phyloP scores from a whole-genome alignment of 2,329 filamentous ascomycete genomes.

The Bipolaris zeicola region DNA sequence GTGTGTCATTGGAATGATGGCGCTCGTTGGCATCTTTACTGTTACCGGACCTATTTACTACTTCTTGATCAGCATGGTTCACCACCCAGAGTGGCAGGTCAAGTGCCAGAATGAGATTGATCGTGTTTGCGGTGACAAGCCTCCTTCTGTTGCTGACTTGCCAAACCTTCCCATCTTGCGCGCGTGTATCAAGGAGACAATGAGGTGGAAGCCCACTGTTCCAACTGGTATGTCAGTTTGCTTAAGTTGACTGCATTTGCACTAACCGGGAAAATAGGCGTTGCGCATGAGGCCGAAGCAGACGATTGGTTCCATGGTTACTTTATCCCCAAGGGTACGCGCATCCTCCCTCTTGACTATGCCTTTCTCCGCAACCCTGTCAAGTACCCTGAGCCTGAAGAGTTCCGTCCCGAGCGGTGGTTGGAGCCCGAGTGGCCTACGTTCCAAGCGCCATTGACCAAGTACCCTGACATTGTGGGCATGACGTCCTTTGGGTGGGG shows the following conservation, averaged over 20 bases:
- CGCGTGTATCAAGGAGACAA: constrained; percentile 55
- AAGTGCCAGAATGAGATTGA: constrained; percentile 46
- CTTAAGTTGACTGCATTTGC: constrained; percentile 10
- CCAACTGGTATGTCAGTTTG: constrained; percentile 43
- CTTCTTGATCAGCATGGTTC: constrained; percentile 46
- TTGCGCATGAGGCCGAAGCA: constrained; percentile 58
- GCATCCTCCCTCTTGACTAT: constrained; percentile 45
- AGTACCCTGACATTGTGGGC: constrained; percentile 66
- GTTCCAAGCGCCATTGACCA: constrained; percentile 67
- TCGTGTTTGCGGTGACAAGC: constrained; percentile 30
- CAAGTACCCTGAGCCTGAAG: constrained; percentile 68
- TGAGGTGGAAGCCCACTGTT: constrained; percentile 56
- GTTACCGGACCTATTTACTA: constrained; percentile 48
- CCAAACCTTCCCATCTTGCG: constrained; percentile 53
- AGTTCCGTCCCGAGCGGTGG: constrained; percentile 67
- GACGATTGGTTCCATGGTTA: constrained; percentile 58
- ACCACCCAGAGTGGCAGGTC: constrained; percentile 45
- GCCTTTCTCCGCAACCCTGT: constrained; percentile 54
- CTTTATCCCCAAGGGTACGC: constrained; percentile 56
- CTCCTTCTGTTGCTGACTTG: constrained; percentile 46
- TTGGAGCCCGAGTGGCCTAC: constrained; percentile 67
- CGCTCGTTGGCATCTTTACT: constrained; percentile 48
- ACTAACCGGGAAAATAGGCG: constrained; percentile 42
- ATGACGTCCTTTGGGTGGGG: constrained; percentile 71
- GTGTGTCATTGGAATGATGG: constrained; percentile 49